A percentile compares a stretch with the other conserved stretches of the same genome.
phyloP scores from a whole-genome alignment of 768 basidiomycete species.

The Suillus ampliporus region DNA sequence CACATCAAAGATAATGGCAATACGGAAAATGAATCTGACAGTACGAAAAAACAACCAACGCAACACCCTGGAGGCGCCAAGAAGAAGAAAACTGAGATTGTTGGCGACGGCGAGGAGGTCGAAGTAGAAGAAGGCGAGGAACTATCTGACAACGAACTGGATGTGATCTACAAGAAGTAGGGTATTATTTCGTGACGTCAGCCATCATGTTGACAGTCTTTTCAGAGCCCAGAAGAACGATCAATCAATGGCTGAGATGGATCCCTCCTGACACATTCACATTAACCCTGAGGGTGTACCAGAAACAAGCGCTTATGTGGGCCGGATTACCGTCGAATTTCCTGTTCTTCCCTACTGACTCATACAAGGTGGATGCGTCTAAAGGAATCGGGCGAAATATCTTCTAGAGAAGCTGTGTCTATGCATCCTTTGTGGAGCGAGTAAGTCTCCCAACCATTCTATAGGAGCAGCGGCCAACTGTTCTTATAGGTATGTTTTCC shows the following conservation, averaged over 20 bases:
- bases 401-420: conserved; percentile 69
- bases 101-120: conserved; percentile 81
- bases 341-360: conserved; percentile 1
- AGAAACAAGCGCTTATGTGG: conserved; percentile 88
- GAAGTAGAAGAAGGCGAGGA: conserved; percentile 87
- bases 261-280: conserved; percentile 80
- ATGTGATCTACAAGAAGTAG: conserved; percentile 85
- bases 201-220: conserved; percentile 14
- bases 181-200: background rate
- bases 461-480: background rate
- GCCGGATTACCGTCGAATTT: conserved; percentile 25
- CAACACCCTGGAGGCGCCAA: conserved; percentile 42
- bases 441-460: conserved; percentile 49
- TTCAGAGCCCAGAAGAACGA: conserved; percentile 86
- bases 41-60: conserved; percentile 46
- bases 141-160: conserved; percentile 78
- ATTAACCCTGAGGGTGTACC: conserved; percentile 81
- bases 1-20: conserved; percentile 36
- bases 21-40: conserved; percentile 41
- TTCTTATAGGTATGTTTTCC: conserved; percentile 71
- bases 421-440: conserved; percentile 96
- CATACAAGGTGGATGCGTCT: conserved; percentile 87
- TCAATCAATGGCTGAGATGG: conserved; percentile 75
- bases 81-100: conserved; percentile 65
- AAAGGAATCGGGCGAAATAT: conserved; percentile 75